A percentile compares a stretch with the other conserved stretches of the same genome.
phyloP scores from a whole-genome alignment of 768 basidiomycete species.

The Termitomyces sp. region DNA sequence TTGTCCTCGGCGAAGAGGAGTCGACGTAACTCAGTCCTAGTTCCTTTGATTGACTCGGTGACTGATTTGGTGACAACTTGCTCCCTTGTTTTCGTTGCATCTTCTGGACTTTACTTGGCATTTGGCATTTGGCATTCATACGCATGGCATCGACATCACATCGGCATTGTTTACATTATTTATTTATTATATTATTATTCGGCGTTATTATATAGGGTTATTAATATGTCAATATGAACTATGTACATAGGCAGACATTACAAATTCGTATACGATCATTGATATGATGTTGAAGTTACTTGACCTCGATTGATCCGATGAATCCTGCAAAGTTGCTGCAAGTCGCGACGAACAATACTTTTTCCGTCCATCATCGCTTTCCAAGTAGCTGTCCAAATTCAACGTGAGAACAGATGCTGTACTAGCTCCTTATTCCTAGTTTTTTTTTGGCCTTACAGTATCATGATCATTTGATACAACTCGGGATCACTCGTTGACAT shows the following conservation, averaged over 20 bases:
- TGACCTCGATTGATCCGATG: too few species aligned
- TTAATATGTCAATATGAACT: background rate
- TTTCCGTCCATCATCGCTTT: too few species aligned
- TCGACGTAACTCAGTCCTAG: background rate
- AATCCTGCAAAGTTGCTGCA: too few species aligned
- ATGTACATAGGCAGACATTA: background rate
- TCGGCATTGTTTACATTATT: background rate
- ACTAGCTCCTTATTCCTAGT: too few species aligned
- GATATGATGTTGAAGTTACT: too few species aligned
- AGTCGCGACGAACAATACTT: too few species aligned
- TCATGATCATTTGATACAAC: too few species aligned
- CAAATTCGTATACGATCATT: background rate
- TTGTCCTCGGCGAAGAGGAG: constrained; percentile 10
- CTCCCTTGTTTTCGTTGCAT: background rate
- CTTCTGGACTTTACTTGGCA: too few species aligned
- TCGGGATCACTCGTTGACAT: too few species aligned
- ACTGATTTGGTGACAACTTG: background rate
- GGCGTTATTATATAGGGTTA: background rate
- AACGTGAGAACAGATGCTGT: too few species aligned
- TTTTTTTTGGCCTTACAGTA: too few species aligned
- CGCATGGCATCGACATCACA: background rate
- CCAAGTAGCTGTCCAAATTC: too few species aligned
- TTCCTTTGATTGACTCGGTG: background rate
- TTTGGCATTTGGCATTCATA: background rate
- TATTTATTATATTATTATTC: background rate